phyloP scores from a whole-genome alignment of 2,329 filamentous ascomycete species.

The Talaromyces atroroseus region DNA sequence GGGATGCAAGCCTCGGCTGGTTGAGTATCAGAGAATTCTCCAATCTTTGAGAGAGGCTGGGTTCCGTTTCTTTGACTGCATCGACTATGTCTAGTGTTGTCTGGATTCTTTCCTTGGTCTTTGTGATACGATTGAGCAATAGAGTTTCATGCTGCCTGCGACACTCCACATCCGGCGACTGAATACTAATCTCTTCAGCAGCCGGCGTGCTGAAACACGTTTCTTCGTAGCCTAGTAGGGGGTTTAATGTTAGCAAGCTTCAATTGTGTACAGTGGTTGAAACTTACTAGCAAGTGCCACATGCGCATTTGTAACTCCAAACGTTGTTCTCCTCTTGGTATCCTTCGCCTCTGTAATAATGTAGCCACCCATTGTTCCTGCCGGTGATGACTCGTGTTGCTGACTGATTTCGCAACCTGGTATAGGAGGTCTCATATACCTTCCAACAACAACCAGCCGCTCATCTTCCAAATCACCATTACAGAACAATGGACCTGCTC shows the following conservation, averaged over 20 bases:
- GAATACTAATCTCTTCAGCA: neutral
- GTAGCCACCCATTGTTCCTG: slow-evolving; percentile 10
- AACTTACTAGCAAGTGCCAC: slow-evolving; percentile 5
- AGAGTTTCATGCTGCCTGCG: neutral
- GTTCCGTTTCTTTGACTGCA: neutral
- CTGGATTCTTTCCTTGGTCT: neutral
- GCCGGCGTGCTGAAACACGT: neutral
- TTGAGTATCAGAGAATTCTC: neutral
- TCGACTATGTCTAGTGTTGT: neutral
- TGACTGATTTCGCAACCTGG: slow-evolving; percentile 2
- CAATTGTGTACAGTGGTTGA: neutral
- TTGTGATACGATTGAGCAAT: neutral
- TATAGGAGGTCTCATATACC: slow-evolving; percentile 4
- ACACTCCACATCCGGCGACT: neutral
- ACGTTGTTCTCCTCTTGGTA: slow-evolving; percentile 2
- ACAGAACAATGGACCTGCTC: slow-evolving; percentile 1
- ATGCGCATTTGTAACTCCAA: slow-evolving; percentile 7
- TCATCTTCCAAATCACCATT: neutral
- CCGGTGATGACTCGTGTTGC: neutral
- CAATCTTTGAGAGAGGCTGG: neutral
- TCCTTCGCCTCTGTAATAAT: slow-evolving; percentile 1
- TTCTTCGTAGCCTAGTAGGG: neutral
- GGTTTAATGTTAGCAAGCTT: neutral
- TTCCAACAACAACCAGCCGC: neutral
- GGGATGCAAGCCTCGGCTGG: neutral